A percentile compares a stretch with the other conserved stretches of the same genome.
phyloP scores from a whole-genome alignment of 164 flowering plant genomes.

The Umbellularia californica region DNA sequence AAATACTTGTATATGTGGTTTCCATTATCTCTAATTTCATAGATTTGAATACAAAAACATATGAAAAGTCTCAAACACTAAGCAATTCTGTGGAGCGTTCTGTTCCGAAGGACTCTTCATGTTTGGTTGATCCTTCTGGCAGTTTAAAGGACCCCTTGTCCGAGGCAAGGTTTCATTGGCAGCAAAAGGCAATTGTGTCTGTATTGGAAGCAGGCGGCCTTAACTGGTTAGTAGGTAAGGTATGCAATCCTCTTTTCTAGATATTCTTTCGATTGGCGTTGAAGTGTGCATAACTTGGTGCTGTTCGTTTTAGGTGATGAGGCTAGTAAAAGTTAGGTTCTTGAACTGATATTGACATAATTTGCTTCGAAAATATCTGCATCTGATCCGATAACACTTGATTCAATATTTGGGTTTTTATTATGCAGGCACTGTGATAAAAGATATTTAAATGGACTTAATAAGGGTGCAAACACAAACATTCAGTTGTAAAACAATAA shows the following conservation, averaged over 20 bases:
- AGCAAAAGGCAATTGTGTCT: slow-evolving; percentile 72
- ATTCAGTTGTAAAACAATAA: too few relatives aligned
- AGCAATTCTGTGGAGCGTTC: slow-evolving; percentile 22
- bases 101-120: slow-evolving; percentile 19
- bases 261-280: slow-evolving; percentile 3
- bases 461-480: too few relatives aligned
- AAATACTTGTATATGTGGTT: slow-evolving; percentile 65
- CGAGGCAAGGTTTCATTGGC: slow-evolving; percentile 64
- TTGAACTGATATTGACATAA: too few relatives aligned
- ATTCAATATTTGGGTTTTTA: too few relatives aligned
- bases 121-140: slow-evolving; percentile 28
- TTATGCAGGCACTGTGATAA: too few relatives aligned
- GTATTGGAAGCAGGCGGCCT: slow-evolving; percentile 99
- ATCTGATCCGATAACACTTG: too few relatives aligned
- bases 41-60: slow-evolving; percentile 38
- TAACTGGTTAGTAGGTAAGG: slow-evolving; percentile 99
- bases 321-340: too few relatives aligned
- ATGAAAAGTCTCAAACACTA: slow-evolving; percentile 32
- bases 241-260: slow-evolving; percentile 36
- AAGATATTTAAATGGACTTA: too few relatives aligned
- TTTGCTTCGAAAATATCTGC: too few relatives aligned
- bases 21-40: slow-evolving; percentile 64
- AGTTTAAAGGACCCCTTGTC: slow-evolving; percentile 17
- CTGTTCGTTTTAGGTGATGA: too few relatives aligned
- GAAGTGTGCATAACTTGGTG: background rate